Evolutionary conservation across 805 yeast species (phyloP), one percentile per base, ranked within the genome.

Genomic region (Helenozyma baotianmanensis): DNA sequence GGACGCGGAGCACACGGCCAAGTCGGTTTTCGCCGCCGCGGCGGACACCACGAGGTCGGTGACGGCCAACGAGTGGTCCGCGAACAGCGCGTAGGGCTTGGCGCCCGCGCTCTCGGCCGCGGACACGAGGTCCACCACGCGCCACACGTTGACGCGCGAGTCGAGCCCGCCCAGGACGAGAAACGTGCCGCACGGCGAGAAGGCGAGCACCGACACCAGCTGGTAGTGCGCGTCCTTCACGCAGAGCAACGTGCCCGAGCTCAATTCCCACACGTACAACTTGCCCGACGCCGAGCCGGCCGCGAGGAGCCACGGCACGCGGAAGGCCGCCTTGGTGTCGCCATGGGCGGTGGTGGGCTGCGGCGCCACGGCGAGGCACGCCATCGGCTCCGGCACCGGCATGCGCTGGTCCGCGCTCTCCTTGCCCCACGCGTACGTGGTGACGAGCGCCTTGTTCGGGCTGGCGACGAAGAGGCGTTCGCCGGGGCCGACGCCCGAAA

Each of bases 211-310:
- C 0, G 80, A 70, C 6, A 87, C 72, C 6, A 71, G 66, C 58
- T 90, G 97, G 56, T 86, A 90, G 60, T 90, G 97, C 1, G 86
- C 80, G 31, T 84, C 89, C 50, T 76, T 78, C 4, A 78, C 94
- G 29, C 74, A 66, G 15, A 89, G 50, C 29, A 92, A 65, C 15
- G 75, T 59, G 0, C 97, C 97, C 2, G 92, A 81, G 8, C 70
- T 57, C 32, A 89, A 52, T 47, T 87, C 95, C 97, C 97, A 90
- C 1, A 89, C 56, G 51, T 83, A 83, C 11, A 92, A 42, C 43
- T 79, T 74, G 9, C 97, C 97, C n/a, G 80, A 51, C 38, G 65
- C 53, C 33, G 92, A 70, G 39, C 90, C 88, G 27, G 82, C 95
- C 6, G 78, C 80, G 16, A 92, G 56, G 24, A 84, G 52, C 71